Percentiles rank a stretch among this genome's conserved stretches.
Conservation (phyloP, 345 rosid species). For the Lenwebbia sp. region DNA sequence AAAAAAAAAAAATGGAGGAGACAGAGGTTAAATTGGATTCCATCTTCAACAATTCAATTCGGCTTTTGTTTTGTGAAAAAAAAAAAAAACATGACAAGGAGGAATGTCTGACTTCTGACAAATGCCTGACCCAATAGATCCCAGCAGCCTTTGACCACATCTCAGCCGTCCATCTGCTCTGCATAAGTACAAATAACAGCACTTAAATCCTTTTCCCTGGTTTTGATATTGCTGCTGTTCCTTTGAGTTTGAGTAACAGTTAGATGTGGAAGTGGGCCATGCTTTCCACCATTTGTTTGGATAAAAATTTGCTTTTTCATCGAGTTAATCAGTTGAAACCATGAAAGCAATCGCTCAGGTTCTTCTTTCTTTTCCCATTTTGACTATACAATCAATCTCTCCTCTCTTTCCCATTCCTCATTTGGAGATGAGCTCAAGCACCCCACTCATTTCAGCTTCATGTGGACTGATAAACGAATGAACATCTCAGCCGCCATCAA, state of each 20-base stretch:
- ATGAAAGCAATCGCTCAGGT: background rate
- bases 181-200: background rate
- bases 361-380: background rate
- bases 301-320: background rate
- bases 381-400: background rate
- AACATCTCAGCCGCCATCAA: background rate
- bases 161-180: conserved; percentile 27
- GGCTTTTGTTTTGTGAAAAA: background rate
- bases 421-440: background rate
- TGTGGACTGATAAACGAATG: background rate
- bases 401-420: background rate
- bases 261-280: background rate
- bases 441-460: background rate
- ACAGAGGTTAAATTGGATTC: background rate
- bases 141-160: conserved; percentile 45
- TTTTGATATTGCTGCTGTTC: background rate
- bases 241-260: background rate
- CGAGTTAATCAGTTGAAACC: background rate
- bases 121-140: background rate
- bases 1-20: background rate
- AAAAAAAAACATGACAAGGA: background rate
- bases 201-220: background rate
- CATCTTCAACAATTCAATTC: background rate
- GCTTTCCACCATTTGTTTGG: background rate
- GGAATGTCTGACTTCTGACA: conserved; percentile 15